Conservation (phyloP, 2,329 filamentous ascomycete species). For the Coniochaeta prunicola region DNA sequence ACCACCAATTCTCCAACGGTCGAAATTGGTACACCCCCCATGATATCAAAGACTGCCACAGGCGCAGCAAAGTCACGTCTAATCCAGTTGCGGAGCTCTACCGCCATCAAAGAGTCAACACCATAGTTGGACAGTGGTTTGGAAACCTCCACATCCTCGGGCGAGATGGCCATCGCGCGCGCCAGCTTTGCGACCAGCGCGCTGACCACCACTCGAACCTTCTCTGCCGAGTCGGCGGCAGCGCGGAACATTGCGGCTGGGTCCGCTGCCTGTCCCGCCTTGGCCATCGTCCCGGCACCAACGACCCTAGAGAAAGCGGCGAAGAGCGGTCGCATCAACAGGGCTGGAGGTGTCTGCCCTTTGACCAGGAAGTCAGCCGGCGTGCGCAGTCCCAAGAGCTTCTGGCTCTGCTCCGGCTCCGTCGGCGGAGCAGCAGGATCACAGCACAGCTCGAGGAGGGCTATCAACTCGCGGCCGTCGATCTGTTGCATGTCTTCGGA, state of each 20-base stretch:
- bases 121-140: constrained; percentile 13
- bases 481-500: constrained; percentile 13
- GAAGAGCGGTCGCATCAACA: constrained; percentile 9
- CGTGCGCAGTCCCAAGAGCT: constrained; percentile 12
- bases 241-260: constrained; percentile 4
- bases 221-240: constrained; percentile 4
- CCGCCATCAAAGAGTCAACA: constrained; percentile 20
- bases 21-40: constrained; percentile 10
- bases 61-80: constrained; percentile 22
- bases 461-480: constrained; percentile 16
- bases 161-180: constrained; percentile 1
- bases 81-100: constrained; percentile 31
- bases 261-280: constrained; percentile 6
- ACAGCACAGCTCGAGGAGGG: constrained; percentile 5
- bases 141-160: constrained; percentile 9
- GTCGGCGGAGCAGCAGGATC: background rate
- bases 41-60: constrained; percentile 23
- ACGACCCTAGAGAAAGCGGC: constrained; percentile 4
- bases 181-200: constrained; percentile 12
- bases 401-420: constrained; percentile 1
- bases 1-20: constrained; percentile 2
- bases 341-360: constrained; percentile 4
- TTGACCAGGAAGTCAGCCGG: constrained; percentile 11
- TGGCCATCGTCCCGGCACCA: background rate
- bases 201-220: constrained; percentile 9